Conservation (phyloP, 1,139 yeast species). For the Hyphopichia fennica region DNA sequence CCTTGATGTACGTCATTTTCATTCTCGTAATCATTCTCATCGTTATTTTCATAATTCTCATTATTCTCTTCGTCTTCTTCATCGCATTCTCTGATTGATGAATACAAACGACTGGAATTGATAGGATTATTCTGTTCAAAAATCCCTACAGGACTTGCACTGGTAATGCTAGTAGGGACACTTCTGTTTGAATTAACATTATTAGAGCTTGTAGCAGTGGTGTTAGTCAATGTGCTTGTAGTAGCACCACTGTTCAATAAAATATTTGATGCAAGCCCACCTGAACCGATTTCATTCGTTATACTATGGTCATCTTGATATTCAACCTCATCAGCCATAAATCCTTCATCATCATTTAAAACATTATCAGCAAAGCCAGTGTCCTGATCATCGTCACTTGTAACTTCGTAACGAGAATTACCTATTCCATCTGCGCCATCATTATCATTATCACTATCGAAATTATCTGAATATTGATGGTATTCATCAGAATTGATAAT, state of each 20-base stretch:
- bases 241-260: slow-evolving; percentile 20
- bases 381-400: slow-evolving; percentile 6
- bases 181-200: slow-evolving; percentile 18
- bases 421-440: slow-evolving; percentile 12
- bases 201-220: slow-evolving; percentile 12
- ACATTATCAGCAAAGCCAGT: slow-evolving; percentile 13
- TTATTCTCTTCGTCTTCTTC: slow-evolving; percentile 6
- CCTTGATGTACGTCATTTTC: slow-evolving; percentile 12
- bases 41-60: slow-evolving; percentile 8
- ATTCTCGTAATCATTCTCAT: slow-evolving; percentile 13
- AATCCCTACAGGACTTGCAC: background rate
- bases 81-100: slow-evolving; percentile 1
- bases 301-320: slow-evolving; percentile 56
- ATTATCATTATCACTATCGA: slow-evolving; percentile 18
- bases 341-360: slow-evolving; percentile 37
- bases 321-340: slow-evolving; percentile 61
- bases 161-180: slow-evolving; percentile 19
- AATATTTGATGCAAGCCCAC: slow-evolving; percentile 10
- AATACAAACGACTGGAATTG: background rate
- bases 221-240: slow-evolving; percentile 3
- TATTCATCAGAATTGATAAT: slow-evolving; percentile 41
- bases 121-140: background rate
- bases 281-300: slow-evolving; percentile 13
- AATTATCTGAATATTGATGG: slow-evolving; percentile 5
- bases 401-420: slow-evolving; percentile 5